phyloP scores from a whole-genome alignment of 768 basidiomycete genomes.

The Exidia glandulosa region DNA sequence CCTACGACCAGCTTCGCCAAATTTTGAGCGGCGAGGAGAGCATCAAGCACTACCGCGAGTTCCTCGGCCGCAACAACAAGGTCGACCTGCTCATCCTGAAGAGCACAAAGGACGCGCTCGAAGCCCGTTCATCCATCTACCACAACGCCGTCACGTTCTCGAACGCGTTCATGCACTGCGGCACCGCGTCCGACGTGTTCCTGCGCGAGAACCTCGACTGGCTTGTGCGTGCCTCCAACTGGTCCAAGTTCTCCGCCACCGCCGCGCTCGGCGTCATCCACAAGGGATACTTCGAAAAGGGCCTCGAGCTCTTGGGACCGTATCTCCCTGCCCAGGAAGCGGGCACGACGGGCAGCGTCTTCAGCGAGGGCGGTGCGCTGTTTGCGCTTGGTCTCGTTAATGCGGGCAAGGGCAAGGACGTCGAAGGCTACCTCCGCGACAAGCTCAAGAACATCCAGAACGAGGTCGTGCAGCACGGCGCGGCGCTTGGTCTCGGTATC shows the following conservation, averaged over 20 bases:
- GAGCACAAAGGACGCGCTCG: conserved; percentile 86
- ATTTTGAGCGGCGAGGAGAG: conserved; percentile 89
- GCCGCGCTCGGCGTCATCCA: conserved; percentile 96
- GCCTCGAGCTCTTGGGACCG: conserved; percentile 83
- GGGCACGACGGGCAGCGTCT: conserved; percentile 62
- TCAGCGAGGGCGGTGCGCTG: conserved; percentile 92
- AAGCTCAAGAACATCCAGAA: conserved; percentile 59
- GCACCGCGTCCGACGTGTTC: conserved; percentile 90
- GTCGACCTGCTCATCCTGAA: conserved; percentile 86
- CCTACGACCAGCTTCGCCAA: conserved; percentile 61
- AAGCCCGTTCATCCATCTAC: conserved; percentile 91
- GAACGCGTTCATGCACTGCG: conserved; percentile 98
- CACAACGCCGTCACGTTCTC: conserved; percentile 94
- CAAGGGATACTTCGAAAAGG: conserved; percentile 91
- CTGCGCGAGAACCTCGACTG: conserved; percentile 94
- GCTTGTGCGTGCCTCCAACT: conserved; percentile 90
- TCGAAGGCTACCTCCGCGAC: conserved; percentile 69
- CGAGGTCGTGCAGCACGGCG: conserved; percentile 94
- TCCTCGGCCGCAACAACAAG: conserved; percentile 89
- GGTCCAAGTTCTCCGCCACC: conserved; percentile 98
- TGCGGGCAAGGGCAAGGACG: conserved; percentile 58
- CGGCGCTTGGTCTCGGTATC: conserved; percentile 92
- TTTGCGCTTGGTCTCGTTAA: conserved; percentile 94
- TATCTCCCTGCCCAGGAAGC: conserved; percentile 74
- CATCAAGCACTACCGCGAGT: conserved; percentile 88